A percentile compares a stretch with the other conserved stretches of the same genome.
Evolutionary conservation across 2,329 filamentous ascomycete species (phyloP).

Genomic region (Sclerotinia spermophila): DNA sequence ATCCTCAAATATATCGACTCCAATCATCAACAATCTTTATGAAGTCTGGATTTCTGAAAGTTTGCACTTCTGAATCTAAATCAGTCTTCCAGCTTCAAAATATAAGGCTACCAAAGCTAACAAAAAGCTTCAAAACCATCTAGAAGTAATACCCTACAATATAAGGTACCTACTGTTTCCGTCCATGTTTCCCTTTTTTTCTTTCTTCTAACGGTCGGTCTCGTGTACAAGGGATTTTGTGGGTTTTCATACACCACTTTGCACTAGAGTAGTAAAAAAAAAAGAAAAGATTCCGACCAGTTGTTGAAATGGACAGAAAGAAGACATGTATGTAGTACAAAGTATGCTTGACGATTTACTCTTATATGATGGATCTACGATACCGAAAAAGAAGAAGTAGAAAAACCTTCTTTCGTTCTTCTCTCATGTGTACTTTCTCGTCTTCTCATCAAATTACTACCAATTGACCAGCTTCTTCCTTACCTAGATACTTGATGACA

Average conservation of each 20-base stretch:
- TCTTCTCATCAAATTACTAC: too few relatives aligned
- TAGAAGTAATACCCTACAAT: conserved; percentile 6
- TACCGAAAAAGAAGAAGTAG: background rate
- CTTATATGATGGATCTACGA: background rate
- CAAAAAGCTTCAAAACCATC: background rate
- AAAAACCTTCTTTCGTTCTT: background rate
- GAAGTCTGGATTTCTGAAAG: too few relatives aligned
- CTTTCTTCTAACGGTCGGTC: conserved; percentile 4
- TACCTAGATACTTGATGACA: background rate
- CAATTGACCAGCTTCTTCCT: background rate
- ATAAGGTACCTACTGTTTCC: background rate
- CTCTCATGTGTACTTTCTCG: background rate
- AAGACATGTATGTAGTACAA: background rate
- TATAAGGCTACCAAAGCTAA: background rate
- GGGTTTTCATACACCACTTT: background rate
- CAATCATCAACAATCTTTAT: background rate
- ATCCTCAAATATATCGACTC: background rate
- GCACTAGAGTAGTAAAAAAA: background rate
- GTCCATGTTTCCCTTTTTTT: background rate
- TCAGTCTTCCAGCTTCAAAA: background rate
- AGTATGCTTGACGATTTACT: background rate
- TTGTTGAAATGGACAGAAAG: background rate
- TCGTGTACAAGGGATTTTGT: conserved; percentile 10
- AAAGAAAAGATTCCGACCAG: background rate
- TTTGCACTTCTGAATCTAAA: background rate